phyloP scores from a whole-genome alignment of 148 eudicot genomes.

The Chenopodium berlandieri region DNA sequence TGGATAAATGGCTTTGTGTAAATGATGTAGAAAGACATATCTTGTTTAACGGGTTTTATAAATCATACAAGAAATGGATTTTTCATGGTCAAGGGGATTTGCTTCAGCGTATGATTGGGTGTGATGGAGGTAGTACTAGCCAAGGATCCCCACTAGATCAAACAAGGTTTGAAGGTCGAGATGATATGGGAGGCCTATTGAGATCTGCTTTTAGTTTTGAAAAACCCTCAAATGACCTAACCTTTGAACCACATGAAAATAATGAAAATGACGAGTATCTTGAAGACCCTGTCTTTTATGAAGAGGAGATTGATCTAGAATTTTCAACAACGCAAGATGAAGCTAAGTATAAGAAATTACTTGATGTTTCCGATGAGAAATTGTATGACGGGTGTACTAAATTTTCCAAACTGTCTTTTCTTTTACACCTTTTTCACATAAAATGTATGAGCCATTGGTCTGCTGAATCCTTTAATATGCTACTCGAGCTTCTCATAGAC shows the following conservation, averaged over 20 bases:
- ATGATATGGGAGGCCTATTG: conserved; percentile 7
- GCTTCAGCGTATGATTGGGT: background rate
- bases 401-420: background rate
- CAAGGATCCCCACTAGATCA: background rate
- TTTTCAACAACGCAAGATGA: background rate
- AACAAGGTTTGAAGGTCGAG: background rate
- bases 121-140: background rate
- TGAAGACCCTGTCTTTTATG: background rate
- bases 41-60: conserved; percentile 5
- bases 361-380: background rate
- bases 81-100: conserved; percentile 4
- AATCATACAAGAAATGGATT: conserved; percentile 8
- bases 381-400: background rate
- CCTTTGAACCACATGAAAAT: no score
- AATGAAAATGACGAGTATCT: no score
- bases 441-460: no score
- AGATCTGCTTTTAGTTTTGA: no score
- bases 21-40: conserved; percentile 8
- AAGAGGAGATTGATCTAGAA: background rate
- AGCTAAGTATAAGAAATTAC: background rate
- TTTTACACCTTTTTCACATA: no score
- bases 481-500: no score
- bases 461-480: no score
- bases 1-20: background rate
- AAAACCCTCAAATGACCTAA: no score